phyloP scores from a whole-genome alignment of 2,329 filamentous ascomycete genomes.

The Aspergillus ruber region DNA sequence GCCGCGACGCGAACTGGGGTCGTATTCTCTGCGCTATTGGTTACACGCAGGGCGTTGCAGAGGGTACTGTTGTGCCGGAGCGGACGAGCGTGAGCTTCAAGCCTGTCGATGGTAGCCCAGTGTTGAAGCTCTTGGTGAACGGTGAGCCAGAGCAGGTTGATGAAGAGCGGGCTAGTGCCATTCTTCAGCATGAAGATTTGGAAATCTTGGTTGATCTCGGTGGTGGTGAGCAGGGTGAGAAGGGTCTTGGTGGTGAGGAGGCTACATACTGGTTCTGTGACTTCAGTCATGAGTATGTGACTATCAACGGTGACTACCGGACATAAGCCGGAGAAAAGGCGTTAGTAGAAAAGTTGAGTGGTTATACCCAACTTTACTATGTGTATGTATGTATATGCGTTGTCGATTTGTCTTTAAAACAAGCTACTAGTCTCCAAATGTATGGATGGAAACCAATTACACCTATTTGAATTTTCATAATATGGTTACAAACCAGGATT shows the following conservation, averaged over 20 bases:
- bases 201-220: constrained; percentile 56
- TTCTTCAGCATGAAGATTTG: constrained; percentile 56
- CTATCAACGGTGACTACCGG: constrained; percentile 62
- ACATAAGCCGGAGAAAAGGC: constrained; percentile 36
- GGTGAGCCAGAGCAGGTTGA: constrained; percentile 59
- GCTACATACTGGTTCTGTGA: constrained; percentile 61
- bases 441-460: constrained; percentile 11
- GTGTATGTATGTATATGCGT: background rate
- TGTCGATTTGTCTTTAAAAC: background rate
- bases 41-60: constrained; percentile 54
- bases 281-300: constrained; percentile 64
- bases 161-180: constrained; percentile 53
- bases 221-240: constrained; percentile 40
- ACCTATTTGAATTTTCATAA: constrained; percentile 20
- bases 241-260: constrained; percentile 43
- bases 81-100: constrained; percentile 57
- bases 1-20: constrained; percentile 97
- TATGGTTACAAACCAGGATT: constrained; percentile 31
- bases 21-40: constrained; percentile 92
- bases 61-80: constrained; percentile 45
- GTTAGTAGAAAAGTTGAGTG: background rate
- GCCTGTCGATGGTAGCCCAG: constrained; percentile 51
- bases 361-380: background rate
- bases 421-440: background rate
- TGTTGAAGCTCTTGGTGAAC: constrained; percentile 52